These are phyloP conservation scores for Trichoderma sp. DNA, from an alignment of 2,329 filamentous ascomycete species.

Conservation along the genomic window DNA sequence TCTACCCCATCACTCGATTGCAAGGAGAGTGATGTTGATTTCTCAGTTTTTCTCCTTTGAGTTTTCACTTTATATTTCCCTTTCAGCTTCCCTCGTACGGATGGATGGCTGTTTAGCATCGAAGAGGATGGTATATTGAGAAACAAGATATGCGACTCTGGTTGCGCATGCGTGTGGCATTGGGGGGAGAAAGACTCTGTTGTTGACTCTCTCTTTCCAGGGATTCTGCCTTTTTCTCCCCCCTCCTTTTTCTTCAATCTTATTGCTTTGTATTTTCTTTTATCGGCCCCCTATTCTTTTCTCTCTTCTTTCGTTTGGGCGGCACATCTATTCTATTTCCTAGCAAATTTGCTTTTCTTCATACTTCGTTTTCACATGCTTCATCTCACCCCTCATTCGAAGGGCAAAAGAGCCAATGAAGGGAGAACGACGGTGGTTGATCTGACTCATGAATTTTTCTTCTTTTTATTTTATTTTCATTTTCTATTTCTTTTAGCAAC, in stretches of 20 bases:
- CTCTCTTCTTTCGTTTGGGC: not conserved
- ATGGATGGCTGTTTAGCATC: not conserved
- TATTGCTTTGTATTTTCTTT: not conserved
- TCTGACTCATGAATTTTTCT: not conserved
- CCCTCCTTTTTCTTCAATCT: not conserved
- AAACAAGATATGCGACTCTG: not conserved
- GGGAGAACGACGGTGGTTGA: not conserved
- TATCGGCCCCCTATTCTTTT: not conserved
- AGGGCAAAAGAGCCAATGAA: not conserved
- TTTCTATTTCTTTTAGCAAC: not conserved
- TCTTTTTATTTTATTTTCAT: not conserved
- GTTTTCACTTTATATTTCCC: not conserved
- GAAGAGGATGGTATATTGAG: not conserved
- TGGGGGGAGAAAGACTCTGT: conserved; percentile 8
- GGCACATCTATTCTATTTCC: not conserved
- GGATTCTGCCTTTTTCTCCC: not conserved
- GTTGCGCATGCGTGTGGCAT: conserved; percentile 3
- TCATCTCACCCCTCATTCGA: not conserved
- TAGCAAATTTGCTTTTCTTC: not conserved
- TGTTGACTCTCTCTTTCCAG: not conserved
- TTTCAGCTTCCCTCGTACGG: not conserved
- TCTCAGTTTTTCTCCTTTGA: not conserved
- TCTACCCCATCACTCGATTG: not conserved
- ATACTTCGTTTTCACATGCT: not conserved
- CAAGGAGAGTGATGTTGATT: not conserved